phyloP scores from a whole-genome alignment of 179 eudicot species.

The Kewa caespitosa region DNA sequence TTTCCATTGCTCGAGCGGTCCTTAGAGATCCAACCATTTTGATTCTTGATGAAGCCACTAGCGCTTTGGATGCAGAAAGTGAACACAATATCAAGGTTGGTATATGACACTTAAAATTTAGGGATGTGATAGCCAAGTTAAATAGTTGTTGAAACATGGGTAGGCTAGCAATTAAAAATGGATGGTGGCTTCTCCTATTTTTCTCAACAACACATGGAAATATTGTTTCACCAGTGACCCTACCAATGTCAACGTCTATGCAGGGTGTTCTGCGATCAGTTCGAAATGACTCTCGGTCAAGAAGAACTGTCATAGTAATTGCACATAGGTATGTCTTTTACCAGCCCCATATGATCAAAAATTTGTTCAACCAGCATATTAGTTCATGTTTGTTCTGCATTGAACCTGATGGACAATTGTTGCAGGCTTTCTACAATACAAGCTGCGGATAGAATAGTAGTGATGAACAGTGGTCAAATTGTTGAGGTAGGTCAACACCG shows the following conservation, averaged over 20 bases:
- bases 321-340: slow-evolving; percentile 71
- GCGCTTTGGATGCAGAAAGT: slow-evolving; percentile 97
- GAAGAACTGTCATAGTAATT: slow-evolving; percentile 81
- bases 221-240: neutral
- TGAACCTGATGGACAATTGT: slow-evolving; percentile 16
- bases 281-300: slow-evolving; percentile 53
- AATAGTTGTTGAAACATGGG: neutral
- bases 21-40: slow-evolving; percentile 88
- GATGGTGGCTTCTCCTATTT: neutral
- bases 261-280: slow-evolving; percentile 87
- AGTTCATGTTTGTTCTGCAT: slow-evolving; percentile 3
- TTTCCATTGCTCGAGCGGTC: slow-evolving; percentile 93
- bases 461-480: slow-evolving; percentile 80
- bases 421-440: slow-evolving; percentile 90
- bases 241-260: slow-evolving; percentile 22
- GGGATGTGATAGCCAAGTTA: neutral
- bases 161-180: neutral
- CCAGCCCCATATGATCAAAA: neutral
- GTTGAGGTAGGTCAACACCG: slow-evolving; percentile 63
- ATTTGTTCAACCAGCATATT: slow-evolving; percentile 2
- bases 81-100: slow-evolving; percentile 92
- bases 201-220: slow-evolving; percentile 1
- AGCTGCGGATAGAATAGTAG: slow-evolving; percentile 94
- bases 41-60: slow-evolving; percentile 97
- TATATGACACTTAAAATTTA: neutral